Conservation (phyloP, 768 basidiomycete species). For the Dioszegia hungarica region DNA sequence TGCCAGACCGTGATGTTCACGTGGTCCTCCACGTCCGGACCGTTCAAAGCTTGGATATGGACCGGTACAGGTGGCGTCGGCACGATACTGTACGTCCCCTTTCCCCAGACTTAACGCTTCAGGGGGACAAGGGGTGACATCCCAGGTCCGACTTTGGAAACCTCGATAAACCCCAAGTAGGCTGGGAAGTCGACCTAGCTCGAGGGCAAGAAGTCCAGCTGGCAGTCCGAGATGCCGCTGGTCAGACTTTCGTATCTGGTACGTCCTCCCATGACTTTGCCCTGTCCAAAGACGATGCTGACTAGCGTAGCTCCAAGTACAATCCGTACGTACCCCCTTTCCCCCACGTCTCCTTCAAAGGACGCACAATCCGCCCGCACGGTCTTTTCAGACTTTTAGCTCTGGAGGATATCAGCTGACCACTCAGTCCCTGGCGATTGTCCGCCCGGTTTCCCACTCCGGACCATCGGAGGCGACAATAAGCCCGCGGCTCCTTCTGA, state of each 20-base stretch:
- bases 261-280: background rate
- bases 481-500: background rate
- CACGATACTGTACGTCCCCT: background rate
- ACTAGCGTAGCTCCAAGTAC: background rate
- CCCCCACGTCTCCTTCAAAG: background rate
- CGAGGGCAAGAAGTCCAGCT: background rate
- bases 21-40: background rate
- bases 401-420: too few species aligned
- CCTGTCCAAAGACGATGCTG: too few species aligned
- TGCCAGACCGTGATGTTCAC: background rate
- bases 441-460: background rate
- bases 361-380: too few species aligned
- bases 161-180: background rate
- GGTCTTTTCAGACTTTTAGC: too few species aligned
- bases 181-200: background rate
- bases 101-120: too few species aligned
- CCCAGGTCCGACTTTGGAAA: background rate
- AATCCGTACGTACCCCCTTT: background rate
- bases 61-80: background rate
- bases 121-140: background rate
- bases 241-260: background rate
- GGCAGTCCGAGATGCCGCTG: background rate
- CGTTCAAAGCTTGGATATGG: slow-evolving; percentile 4
- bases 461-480: background rate
- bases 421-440: background rate